Conservation (phyloP, 2,329 filamentous ascomycete species). For the Ophiostoma piceae region DNA sequence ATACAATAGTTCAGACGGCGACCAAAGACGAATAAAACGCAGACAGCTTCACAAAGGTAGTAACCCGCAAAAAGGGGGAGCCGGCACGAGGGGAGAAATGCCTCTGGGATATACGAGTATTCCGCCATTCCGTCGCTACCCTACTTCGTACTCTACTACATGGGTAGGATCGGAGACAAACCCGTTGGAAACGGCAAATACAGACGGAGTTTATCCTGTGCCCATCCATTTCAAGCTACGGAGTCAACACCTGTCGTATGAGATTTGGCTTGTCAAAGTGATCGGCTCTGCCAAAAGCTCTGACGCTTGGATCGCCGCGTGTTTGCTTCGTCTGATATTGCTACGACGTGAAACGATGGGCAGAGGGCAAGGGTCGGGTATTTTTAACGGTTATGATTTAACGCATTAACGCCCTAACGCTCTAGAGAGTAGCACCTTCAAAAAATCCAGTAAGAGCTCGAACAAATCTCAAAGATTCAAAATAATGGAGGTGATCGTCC, state of each 20-base stretch:
- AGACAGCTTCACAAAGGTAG: neutral
- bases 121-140: neutral
- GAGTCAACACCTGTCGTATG: neutral
- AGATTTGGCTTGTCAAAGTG: conserved; percentile 10
- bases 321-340: conserved; percentile 11
- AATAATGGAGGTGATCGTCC: neutral
- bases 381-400: no score
- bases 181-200: neutral
- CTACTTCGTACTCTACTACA: neutral
- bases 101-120: neutral
- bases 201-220: neutral
- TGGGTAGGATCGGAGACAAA: neutral
- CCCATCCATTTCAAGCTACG: no score
- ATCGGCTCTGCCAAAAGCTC: neutral
- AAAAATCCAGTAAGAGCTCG: neutral
- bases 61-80: neutral
- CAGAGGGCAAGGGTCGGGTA: neutral
- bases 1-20: neutral
- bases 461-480: neutral
- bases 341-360: conserved; percentile 9
- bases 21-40: neutral
- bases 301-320: conserved; percentile 12
- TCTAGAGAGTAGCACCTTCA: neutral
- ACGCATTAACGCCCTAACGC: neutral
- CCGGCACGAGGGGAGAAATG: neutral